Percentiles rank a stretch among this genome's conserved stretches.
These are phyloP conservation scores for Viridothelium virens DNA, from an alignment of 495 filamentous ascomycete species.

Conservation along the genomic window DNA sequence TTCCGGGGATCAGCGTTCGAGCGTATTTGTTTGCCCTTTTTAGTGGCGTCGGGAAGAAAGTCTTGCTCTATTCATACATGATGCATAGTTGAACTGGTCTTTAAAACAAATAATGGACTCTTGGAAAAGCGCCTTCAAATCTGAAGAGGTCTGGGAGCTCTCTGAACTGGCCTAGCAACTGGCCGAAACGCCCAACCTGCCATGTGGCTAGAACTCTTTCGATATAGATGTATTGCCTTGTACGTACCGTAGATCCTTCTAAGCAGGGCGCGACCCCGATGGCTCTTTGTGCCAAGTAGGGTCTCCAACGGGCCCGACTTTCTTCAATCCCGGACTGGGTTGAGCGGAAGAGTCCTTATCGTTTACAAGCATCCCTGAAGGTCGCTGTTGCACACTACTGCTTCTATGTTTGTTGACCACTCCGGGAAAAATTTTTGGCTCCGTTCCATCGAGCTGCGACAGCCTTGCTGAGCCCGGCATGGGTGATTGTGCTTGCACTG, in stretches of 20 bases:
- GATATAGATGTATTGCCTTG: too few relatives aligned
- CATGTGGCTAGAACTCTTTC: too few relatives aligned
- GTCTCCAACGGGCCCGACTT: not conserved
- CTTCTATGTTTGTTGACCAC: constrained; percentile 29
- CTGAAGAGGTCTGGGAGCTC: too few relatives aligned
- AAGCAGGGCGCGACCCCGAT: not conserved
- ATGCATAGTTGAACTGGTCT: too few relatives aligned
- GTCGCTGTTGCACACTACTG: constrained; percentile 21
- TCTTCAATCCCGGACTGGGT: not conserved
- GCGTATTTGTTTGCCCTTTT: too few relatives aligned
- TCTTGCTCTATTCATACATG: too few relatives aligned
- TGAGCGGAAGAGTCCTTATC: not conserved
- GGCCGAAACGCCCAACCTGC: too few relatives aligned
- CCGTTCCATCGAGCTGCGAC: constrained; percentile 20
- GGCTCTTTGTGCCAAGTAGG: not conserved
- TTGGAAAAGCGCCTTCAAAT: too few relatives aligned
- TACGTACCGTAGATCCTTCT: not conserved
- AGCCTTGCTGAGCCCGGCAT: not conserved
- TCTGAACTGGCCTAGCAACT: too few relatives aligned
- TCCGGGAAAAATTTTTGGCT: constrained; percentile 37
- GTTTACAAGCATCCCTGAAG: not conserved
- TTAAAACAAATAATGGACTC: too few relatives aligned
- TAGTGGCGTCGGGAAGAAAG: too few relatives aligned
- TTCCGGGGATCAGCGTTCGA: too few relatives aligned
- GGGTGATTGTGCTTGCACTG: not conserved